phyloP scores from a whole-genome alignment of 2,329 filamentous ascomycete genomes.

The Aspergillus fijiensis region DNA sequence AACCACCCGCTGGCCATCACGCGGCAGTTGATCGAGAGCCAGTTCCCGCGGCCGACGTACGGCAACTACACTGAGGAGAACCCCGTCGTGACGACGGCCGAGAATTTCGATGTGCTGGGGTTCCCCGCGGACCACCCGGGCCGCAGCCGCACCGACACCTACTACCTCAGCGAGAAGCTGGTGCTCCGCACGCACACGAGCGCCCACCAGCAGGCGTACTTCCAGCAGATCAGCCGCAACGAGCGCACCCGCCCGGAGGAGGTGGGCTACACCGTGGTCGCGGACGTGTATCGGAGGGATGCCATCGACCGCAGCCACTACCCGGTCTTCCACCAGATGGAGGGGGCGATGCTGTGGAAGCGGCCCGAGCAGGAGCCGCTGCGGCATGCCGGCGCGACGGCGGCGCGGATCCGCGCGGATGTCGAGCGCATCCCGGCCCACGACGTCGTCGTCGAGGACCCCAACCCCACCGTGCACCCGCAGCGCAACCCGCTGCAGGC shows the following conservation, averaged over 20 bases:
- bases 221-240: conserved; percentile 58
- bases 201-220: conserved; percentile 88
- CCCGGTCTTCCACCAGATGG: conserved; percentile 98
- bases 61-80: conserved; percentile 74
- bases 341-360: conserved; percentile 89
- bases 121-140: conserved; percentile 88
- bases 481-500: conserved; percentile 81
- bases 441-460: conserved; percentile 75
- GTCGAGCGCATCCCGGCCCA: conserved; percentile 71
- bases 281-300: conserved; percentile 93
- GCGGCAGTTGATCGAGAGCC: conserved; percentile 84
- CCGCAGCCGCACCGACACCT: conserved; percentile 84
- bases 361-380: conserved; percentile 46
- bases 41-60: conserved; percentile 72
- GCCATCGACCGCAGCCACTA: conserved; percentile 94
- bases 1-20: conserved; percentile 92
- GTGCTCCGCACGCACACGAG: conserved; percentile 92
- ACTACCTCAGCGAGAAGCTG: conserved; percentile 84
- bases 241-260: conserved; percentile 35
- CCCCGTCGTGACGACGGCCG: conserved; percentile 76
- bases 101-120: conserved; percentile 97
- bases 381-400: conserved; percentile 45
- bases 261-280: conserved; percentile 83
- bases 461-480: conserved; percentile 72
- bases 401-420: conserved; percentile 66